These are phyloP conservation scores for Chondrus crispus DNA, from an alignment of 23 red algal species.

Conservation along the genomic window DNA sequence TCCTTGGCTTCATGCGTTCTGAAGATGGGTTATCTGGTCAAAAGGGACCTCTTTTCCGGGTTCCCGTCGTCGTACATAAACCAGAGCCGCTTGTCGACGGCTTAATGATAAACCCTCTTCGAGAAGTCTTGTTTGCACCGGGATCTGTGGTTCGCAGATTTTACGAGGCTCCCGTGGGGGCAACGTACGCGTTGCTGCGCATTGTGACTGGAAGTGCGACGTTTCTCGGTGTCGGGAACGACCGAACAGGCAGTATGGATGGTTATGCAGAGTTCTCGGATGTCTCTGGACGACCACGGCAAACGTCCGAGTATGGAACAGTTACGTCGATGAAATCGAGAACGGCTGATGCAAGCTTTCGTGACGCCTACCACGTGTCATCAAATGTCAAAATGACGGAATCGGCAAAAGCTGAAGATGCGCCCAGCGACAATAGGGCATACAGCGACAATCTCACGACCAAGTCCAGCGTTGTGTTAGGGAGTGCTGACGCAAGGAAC, in stretches of 20 bases:
- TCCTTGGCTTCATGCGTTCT: slow-evolving; percentile 16
- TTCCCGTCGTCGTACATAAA: slow-evolving; percentile 72
- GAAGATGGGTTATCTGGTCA: neutral
- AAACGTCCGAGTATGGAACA: too few species aligned
- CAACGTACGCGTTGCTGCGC: slow-evolving; percentile 46
- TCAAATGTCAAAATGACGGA: neutral
- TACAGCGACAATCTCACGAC: neutral
- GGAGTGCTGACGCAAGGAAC: slow-evolving; percentile 27
- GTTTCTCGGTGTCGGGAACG: neutral
- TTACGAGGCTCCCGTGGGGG: slow-evolving; percentile 55
- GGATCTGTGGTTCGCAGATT: slow-evolving; percentile 63
- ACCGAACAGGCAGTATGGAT: neutral
- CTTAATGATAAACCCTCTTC: slow-evolving; percentile 30
- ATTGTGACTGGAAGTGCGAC: slow-evolving; percentile 10
- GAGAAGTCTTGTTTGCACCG: slow-evolving; percentile 52
- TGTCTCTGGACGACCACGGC: too few species aligned
- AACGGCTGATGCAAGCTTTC: neutral
- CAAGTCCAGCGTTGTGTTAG: neutral
- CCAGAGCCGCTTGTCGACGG: slow-evolving; percentile 60
- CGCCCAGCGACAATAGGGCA: neutral
- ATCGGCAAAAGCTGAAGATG: neutral
- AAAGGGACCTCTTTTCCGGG: slow-evolving; percentile 58
- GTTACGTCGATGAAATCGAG: too few species aligned
- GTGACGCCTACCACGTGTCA: too few species aligned
- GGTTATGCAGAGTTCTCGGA: neutral